Evolutionary conservation across 768 basidiomycete genomes (phyloP), one percentile per base, ranked within the genome.

Genomic region (Polyporus arcularius): DNA sequence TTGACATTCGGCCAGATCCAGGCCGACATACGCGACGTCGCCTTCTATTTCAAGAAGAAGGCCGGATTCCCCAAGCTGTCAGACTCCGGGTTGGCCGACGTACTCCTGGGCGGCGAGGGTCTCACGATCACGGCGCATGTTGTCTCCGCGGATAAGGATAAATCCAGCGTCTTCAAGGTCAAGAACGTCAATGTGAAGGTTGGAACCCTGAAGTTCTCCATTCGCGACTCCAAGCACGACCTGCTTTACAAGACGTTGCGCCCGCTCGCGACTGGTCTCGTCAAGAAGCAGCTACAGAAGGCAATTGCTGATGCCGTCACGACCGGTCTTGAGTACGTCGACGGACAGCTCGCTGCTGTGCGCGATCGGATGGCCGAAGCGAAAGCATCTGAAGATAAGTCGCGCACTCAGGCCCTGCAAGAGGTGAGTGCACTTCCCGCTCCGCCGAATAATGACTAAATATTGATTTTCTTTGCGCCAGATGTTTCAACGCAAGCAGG

Each of bases 161-260:
- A 73, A 5, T 79, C 80, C 3, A 88, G 86, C 28, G 85, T 92
- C 4, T 92, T 92, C 83, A 83, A 82, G 60, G 88, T 93, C 46
- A 78, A 86, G 65, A 72, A 83, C 54, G 85, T 92, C 18, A 73
- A 85, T 47, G 90, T 92, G 72, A 92, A 93, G 70, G 88, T 98
- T 56, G 92, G 90, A 68, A 81, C 86, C 15, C 83, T 98, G 68
- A 94, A 90, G 76, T 96, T 96, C 76, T 84, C 86, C 28, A 92
- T 99, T 67, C 85, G 94, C 4, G 95, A 98, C 65, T 84, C 89
- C 63, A 96, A 95, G 75, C 94, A 97, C 75, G 90, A 94, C 68
- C 75, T 90, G 28, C 72, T 96, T 63, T 96, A 96, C 81, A 94
- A 90, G 80, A 88, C 91, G 0, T 66, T 97, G 41, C 85, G 83